Base-by-base conservation (phyloP, 257 asterid genomes). In the Penstemon eatonii region DNA sequence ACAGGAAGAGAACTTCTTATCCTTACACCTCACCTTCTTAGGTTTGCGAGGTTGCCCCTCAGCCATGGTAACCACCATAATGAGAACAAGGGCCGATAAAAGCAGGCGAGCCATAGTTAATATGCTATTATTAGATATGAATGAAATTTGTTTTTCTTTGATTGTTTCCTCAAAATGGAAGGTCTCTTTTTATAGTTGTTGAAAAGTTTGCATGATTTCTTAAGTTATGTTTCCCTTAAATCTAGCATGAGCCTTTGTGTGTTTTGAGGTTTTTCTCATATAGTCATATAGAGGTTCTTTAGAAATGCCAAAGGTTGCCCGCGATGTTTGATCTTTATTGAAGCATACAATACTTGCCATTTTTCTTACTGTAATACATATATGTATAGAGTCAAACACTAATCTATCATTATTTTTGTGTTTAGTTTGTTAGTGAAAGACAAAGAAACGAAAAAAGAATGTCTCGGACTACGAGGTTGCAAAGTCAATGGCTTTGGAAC, bases 1-100 rank as follows among this genome's bases (percentile, higher is more conserved):
- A 65, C 96, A 85, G 0, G 0, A 3, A 0, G 85, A 36, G 76
- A 74, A 85, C 4, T 60, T 78, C 75, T 42, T 74, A 63, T 89
- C 90, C 60, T 50, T 64, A 54, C 96, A 90, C 76, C 58, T 79
- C 7, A 85, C 85, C 73, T 75, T 84, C 79, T 67, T 73, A 4
- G 80, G 83, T 8, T 71, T 78, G 11, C 44, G 73, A 11, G 81
- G 79, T 12, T 69, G 81, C 4, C 76, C 88, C 44, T 74, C 75
- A 4, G 82, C 81, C 18, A 70, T 49, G 56, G 65, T 25, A 25
- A 25, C 76, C 54, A 73, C 78, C 68, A 64, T 4, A 5, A 80
- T 70, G 4, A 86, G 72, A 57, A 85, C 39, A 37, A 79, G 44
- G 10, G 66, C 75, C 6, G 74, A 68, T 53, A 80, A 52, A 65